phyloP scores from a whole-genome alignment of 805 yeast genomes.

The Ogataea chonburiensis region DNA sequence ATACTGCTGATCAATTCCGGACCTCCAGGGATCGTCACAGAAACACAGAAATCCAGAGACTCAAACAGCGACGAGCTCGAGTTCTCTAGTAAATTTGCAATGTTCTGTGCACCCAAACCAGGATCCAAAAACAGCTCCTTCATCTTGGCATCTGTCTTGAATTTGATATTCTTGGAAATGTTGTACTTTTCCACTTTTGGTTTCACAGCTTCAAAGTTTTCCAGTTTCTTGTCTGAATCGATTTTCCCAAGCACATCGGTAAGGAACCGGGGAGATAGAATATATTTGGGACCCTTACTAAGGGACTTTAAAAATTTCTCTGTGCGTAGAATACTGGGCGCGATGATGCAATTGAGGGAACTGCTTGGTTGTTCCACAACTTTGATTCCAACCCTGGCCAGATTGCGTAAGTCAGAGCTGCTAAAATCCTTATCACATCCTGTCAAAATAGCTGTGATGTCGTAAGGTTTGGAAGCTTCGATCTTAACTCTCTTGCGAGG shows the following conservation, averaged over 20 bases:
- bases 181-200: conserved; percentile 29
- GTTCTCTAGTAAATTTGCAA: conserved; percentile 22
- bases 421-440: conserved; percentile 58
- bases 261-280: conserved; percentile 56
- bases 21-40: conserved; percentile 62
- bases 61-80: conserved; percentile 40
- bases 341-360: conserved; percentile 52
- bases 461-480: conserved; percentile 33
- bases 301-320: conserved; percentile 79
- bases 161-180: conserved; percentile 31
- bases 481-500: conserved; percentile 23
- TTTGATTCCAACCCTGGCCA: conserved; percentile 57
- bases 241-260: conserved; percentile 43
- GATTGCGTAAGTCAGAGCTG: conserved; percentile 41
- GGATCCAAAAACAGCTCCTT: conserved; percentile 34
- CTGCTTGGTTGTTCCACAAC: conserved; percentile 43
- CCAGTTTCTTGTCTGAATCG: conserved; percentile 25
- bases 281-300: conserved; percentile 51
- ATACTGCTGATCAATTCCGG: conserved; percentile 53
- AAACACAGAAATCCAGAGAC: conserved; percentile 51
- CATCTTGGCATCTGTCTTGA: conserved; percentile 34
- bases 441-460: conserved; percentile 54
- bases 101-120: conserved; percentile 18
- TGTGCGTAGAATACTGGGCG: conserved; percentile 82
- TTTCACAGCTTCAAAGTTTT: conserved; percentile 27